These are phyloP conservation scores for Leishmania braziliensis DNA, from an alignment of 208 protist genomes.

Conservation along the genomic window DNA sequence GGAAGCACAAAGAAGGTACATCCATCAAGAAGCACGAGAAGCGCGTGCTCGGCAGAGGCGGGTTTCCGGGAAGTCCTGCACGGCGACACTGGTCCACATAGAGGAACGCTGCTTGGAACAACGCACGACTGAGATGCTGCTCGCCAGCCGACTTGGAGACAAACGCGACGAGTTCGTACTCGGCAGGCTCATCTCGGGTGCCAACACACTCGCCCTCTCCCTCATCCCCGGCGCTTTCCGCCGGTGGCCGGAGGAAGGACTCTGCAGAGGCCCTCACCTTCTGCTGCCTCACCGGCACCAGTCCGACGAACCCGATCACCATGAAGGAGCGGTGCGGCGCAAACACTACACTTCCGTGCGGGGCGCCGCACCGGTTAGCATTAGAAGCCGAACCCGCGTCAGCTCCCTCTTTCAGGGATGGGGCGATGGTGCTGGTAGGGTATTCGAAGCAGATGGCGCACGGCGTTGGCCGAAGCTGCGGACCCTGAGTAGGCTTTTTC, in stretches of 20 bases:
- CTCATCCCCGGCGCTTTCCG: slow-evolving; percentile 6
- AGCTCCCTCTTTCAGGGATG: slow-evolving; percentile 22
- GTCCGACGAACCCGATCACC: slow-evolving; percentile 26
- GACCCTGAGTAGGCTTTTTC: neutral
- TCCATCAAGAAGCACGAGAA: slow-evolving; percentile 52
- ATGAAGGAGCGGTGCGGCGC: slow-evolving; percentile 14
- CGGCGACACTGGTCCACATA: slow-evolving; percentile 40
- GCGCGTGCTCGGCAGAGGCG: slow-evolving; percentile 32
- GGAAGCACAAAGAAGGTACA: slow-evolving; percentile 42
- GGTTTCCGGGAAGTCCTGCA: slow-evolving; percentile 23
- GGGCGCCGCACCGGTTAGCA: slow-evolving; percentile 5
- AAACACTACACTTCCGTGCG: slow-evolving; percentile 24
- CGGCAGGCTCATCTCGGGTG: neutral
- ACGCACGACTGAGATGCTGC: slow-evolving; percentile 43
- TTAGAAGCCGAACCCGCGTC: neutral
- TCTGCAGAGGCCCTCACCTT: neutral
- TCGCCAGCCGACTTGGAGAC: slow-evolving; percentile 51
- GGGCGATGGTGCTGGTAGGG: slow-evolving; percentile 23
- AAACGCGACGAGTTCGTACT: slow-evolving; percentile 43
- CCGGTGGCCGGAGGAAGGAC: slow-evolving; percentile 8
- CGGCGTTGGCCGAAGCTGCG: slow-evolving; percentile 32
- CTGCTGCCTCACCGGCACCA: slow-evolving; percentile 20
- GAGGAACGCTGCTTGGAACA: slow-evolving; percentile 40
- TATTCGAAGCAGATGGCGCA: slow-evolving; percentile 52
- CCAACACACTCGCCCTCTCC: neutral